Conservation (phyloP, 768 basidiomycete genomes). For the Tulasnella sp. region DNA sequence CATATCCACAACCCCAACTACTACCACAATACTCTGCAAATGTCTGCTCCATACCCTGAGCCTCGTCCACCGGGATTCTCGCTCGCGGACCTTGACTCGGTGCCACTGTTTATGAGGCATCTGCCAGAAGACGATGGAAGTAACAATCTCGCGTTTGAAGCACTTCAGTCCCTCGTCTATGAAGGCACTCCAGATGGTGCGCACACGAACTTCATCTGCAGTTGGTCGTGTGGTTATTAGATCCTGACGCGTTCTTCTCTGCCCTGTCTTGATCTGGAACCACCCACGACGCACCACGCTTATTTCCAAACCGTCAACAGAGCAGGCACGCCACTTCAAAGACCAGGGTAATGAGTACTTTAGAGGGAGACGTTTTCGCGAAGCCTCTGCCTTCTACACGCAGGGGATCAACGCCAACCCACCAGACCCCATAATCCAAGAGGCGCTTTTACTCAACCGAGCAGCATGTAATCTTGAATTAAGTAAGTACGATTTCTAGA, state of each 20-base stretch:
- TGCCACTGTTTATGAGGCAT: constrained; percentile 92
- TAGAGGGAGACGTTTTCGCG: constrained; percentile 80
- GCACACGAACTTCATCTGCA: constrained; percentile 44
- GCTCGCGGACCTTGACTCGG: constrained; percentile 57
- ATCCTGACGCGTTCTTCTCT: constrained; percentile 4
- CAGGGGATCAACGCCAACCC: constrained; percentile 88
- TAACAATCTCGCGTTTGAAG: constrained; percentile 71
- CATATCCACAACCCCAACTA: constrained; percentile 1
- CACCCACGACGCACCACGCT: constrained; percentile 11
- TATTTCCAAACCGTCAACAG: constrained; percentile 48
- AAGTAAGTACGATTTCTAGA: constrained; percentile 52
- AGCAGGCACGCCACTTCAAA: constrained; percentile 90
- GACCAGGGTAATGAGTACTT: constrained; percentile 96
- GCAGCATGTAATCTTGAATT: constrained; percentile 93
- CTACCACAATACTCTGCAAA: not conserved
- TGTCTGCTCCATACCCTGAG: constrained; percentile 13
- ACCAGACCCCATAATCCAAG: constrained; percentile 57
- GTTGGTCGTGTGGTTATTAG: not conserved
- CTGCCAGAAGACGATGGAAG: constrained; percentile 67
- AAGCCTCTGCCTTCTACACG: constrained; percentile 87
- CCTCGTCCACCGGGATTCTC: constrained; percentile 37
- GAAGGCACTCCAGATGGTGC: constrained; percentile 94
- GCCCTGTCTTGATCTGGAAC: not conserved
- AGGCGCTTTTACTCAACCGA: constrained; percentile 81
- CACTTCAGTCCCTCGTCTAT: constrained; percentile 80